These are phyloP conservation scores for Fulvia fulva DNA, from an alignment of 2,329 filamentous ascomycete genomes.

Conservation along the genomic window DNA sequence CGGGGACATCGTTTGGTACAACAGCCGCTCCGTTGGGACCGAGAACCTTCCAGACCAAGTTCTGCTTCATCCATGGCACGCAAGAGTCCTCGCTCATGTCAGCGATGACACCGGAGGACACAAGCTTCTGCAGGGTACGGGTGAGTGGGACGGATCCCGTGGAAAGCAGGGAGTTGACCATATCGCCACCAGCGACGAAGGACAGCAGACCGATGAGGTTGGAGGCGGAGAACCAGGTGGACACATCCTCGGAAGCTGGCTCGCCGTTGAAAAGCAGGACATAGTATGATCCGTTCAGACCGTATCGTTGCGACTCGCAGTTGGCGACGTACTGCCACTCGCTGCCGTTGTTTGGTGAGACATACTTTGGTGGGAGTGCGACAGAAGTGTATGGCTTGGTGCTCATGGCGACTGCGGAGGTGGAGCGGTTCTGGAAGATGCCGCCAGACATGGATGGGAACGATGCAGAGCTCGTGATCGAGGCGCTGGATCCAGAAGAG, in stretches of 20 bases:
- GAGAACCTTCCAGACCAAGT: constrained; percentile 35
- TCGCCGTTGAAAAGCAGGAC: constrained; percentile 65
- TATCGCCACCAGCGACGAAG: constrained; percentile 35
- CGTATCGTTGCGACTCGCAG: constrained; percentile 57
- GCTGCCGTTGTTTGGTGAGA: constrained; percentile 29
- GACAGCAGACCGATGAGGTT: constrained; percentile 61
- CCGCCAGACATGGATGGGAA: background rate
- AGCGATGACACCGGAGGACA: constrained; percentile 29
- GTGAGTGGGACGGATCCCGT: constrained; percentile 46
- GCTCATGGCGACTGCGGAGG: constrained; percentile 23
- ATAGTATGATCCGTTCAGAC: constrained; percentile 58
- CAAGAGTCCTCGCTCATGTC: constrained; percentile 28
- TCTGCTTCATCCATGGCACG: constrained; percentile 29
- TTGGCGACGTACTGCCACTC: constrained; percentile 67
- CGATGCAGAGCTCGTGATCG: background rate
- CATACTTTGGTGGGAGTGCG: background rate
- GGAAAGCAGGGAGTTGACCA: constrained; percentile 26
- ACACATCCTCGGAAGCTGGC: constrained; percentile 37
- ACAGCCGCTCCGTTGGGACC: constrained; percentile 32
- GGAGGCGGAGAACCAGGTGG: constrained; percentile 49
- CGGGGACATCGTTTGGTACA: constrained; percentile 30
- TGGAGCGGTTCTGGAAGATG: background rate
- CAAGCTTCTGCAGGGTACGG: constrained; percentile 36
- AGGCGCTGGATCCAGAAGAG: background rate
- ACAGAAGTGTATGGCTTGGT: background rate